Percentiles rank a stretch among this genome's conserved stretches.
Conservation (phyloP, 257 asterid species). For the Forsythia suspensa region DNA sequence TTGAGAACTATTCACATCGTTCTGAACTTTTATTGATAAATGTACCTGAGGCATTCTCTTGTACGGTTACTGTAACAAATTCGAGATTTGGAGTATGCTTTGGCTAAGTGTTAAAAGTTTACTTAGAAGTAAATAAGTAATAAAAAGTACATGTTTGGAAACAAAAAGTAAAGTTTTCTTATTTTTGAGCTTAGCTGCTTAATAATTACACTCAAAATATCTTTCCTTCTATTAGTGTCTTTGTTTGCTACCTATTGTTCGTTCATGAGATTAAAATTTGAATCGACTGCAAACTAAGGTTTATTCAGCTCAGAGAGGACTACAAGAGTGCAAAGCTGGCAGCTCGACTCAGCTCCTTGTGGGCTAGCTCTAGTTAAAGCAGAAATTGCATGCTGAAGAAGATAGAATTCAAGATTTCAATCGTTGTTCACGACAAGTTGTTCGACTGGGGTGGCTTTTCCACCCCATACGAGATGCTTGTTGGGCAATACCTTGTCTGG, state of each 20-base stretch:
- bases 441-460: background rate
- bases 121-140: background rate
- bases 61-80: background rate
- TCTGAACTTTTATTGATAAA: background rate
- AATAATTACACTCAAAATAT: too few species aligned
- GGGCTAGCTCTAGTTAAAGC: slow-evolving; percentile 12
- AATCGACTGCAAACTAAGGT: slow-evolving; percentile 12
- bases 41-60: background rate
- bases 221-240: too few species aligned
- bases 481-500: background rate
- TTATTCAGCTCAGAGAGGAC: slow-evolving; percentile 28
- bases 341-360: slow-evolving; percentile 20
- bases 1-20: background rate
- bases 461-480: background rate
- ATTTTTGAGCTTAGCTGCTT: background rate
- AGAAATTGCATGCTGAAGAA: slow-evolving; percentile 7
- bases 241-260: too few species aligned
- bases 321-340: slow-evolving; percentile 29
- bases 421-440: background rate
- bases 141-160: background rate
- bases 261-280: background rate
- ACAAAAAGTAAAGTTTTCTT: background rate
- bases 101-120: background rate
- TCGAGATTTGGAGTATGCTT: background rate
- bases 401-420: background rate